A percentile compares a stretch with the other conserved stretches of the same genome.
phyloP scores from a whole-genome alignment of 2,329 filamentous ascomycete species.

The Fusarium anthophilum region DNA sequence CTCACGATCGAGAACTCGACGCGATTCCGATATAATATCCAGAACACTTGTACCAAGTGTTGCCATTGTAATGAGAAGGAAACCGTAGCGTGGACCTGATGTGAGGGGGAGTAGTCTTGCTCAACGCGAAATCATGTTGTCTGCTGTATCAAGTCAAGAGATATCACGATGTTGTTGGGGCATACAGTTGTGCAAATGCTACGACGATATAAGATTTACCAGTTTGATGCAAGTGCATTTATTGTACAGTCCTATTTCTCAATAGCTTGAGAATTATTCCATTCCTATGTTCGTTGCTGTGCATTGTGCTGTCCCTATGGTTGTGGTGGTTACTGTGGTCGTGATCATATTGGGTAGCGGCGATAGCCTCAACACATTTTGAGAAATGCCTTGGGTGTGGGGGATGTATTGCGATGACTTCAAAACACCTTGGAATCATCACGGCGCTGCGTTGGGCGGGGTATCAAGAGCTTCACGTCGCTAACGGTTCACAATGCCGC shows the following conservation, averaged over 20 bases:
- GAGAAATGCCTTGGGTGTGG: neutral
- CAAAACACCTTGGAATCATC: slow-evolving; percentile 26
- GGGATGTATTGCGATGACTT: neutral
- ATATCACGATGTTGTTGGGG: neutral
- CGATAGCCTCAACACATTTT: slow-evolving; percentile 2
- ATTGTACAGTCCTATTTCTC: neutral
- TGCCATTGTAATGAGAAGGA: neutral
- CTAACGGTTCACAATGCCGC: neutral
- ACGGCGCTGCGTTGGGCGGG: neutral
- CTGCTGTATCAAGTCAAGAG: neutral
- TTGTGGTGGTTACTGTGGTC: neutral
- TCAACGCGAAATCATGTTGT: neutral
- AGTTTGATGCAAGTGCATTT: slow-evolving; percentile 11
- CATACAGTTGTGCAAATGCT: neutral
- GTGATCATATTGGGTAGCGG: slow-evolving; percentile 1
- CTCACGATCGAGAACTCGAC: neutral
- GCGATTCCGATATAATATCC: neutral
- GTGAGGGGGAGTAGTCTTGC: too few species aligned
- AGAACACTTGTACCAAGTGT: slow-evolving; percentile 4
- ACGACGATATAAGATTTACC: neutral
- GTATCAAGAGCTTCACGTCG: slow-evolving; percentile 13
- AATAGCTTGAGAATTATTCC: neutral
- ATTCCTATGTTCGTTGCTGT: neutral
- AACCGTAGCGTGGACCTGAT: neutral
- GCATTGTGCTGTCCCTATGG: neutral